Base-by-base conservation (phyloP, 2,329 filamentous ascomycete genomes). In the Arthrinium puccinioides region DNA sequence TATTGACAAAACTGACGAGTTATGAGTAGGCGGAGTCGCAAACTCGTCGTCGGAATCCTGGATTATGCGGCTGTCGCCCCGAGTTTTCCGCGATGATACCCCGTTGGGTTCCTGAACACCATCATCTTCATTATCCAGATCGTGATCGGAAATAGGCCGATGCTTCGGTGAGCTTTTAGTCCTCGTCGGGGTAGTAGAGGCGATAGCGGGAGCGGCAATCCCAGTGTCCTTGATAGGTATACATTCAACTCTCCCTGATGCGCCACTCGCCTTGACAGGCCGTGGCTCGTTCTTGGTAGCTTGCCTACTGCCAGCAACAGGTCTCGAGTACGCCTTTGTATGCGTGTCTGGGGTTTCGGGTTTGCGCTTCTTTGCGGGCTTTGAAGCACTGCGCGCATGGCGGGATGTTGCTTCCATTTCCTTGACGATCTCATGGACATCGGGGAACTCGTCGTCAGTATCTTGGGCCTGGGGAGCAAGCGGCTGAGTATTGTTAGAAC, bases 21-120 rank as follows among this genome's bases (percentile, higher is more conserved):
- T 54, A 25, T 53, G 56, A 9, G 55, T 56, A 8, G 56, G 60
- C 10, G 69, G 62, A 5, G 64, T 66, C 6, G 69, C 47, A 28
- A 67, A 69, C 29, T 77, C 73, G 29, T 77, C 74, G 30, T 78
- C 74, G 0, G 74, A 79, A 46, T 79, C 74, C 36, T 70, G 62
- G 27, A 78, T 69, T 6, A 74, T 53, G 23, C 61, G 56, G 21
- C 62, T 57, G 37, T 61, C 47, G 15, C 26, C 44, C 30, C 54
- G 52, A 20, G 39, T 41, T 31, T 35, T 46, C 33, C 44, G 45
- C 7, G 45, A n/a, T n/a, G n/a, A n/a, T n/a, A n/a, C n/a, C n/a
- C n/a, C n/a, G n/a, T n/a, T n/a, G n/a, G n/a, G n/a, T n/a, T n/a
- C n/a, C n/a, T n/a, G n/a, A n/a, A n/a, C n/a, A n/a, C n/a, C n/a